Conservation (phyloP, 768 basidiomycete species). For the Leucosporidium scottii region DNA sequence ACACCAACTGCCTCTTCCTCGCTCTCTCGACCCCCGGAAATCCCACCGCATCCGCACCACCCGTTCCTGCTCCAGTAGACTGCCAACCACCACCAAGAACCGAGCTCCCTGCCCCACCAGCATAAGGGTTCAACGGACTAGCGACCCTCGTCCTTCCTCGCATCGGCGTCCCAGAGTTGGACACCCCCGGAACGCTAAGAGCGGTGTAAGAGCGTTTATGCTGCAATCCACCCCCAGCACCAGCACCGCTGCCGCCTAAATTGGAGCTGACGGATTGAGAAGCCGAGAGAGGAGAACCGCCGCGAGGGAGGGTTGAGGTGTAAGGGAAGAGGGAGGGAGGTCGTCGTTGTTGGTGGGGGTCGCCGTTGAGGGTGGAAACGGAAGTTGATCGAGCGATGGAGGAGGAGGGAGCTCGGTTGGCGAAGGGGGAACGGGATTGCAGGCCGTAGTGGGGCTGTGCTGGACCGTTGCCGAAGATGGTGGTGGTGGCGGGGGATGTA, state of each 20-base stretch:
- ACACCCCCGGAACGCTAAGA: too few species aligned
- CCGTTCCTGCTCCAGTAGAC: too few species aligned
- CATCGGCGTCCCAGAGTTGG: neutral
- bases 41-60: neutral
- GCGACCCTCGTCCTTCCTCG: neutral
- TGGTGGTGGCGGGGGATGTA: neutral
- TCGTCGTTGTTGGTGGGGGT: neutral
- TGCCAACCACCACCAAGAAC: too few species aligned
- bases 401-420: neutral
- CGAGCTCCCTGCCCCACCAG: too few species aligned
- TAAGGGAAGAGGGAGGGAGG: conserved; percentile 22
- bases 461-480: neutral
- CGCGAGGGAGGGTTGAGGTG: conserved; percentile 22
- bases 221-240: too few species aligned
- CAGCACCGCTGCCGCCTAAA: too few species aligned
- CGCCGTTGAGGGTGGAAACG: conserved; percentile 7
- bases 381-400: conserved; percentile 5
- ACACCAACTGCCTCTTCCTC: conserved; percentile 32
- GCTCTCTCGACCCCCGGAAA: conserved; percentile 14
- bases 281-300: conserved; percentile 7
- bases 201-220: too few species aligned
- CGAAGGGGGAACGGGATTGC: conserved; percentile 22
- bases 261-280: conserved; percentile 1
- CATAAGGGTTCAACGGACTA: neutral
- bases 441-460: conserved; percentile 19